Evolutionary conservation across 2,329 filamentous ascomycete genomes (phyloP).

Genomic region (Fusarium sp.): DNA sequence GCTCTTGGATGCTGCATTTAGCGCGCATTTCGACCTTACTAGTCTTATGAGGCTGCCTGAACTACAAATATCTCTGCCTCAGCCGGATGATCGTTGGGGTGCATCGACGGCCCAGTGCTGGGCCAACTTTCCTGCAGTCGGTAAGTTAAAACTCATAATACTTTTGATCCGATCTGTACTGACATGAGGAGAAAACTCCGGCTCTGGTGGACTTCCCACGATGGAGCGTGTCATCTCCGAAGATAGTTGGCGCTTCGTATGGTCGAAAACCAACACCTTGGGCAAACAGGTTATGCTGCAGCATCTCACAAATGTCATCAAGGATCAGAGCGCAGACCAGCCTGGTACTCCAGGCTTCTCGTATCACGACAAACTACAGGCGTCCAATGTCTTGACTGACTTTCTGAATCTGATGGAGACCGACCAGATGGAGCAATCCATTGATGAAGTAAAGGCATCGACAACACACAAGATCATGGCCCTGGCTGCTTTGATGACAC

Average conservation of each 20-base stretch:
- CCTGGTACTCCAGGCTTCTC: conserved; percentile 4
- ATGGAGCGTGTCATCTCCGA: neutral
- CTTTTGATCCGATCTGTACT: neutral
- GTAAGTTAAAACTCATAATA: neutral
- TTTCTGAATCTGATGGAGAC: conserved; percentile 3
- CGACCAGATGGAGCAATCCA: neutral
- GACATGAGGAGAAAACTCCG: neutral
- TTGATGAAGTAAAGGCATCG: conserved; percentile 20
- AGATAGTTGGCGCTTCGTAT: neutral
- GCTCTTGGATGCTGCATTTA: neutral
- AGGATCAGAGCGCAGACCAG: neutral
- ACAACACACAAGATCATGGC: conserved; percentile 23
- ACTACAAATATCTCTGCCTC: conserved; percentile 8
- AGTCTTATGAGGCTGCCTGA: conserved; percentile 6
- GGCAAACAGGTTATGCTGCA: conserved; percentile 9
- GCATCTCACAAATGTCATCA: neutral
- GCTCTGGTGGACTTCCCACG: neutral
- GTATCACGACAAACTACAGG: neutral
- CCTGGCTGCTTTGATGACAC: conserved; percentile 4
- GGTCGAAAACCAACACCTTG: conserved; percentile 9
- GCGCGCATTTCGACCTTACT: conserved; percentile 1
- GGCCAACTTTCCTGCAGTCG: neutral
- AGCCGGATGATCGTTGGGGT: conserved; percentile 7
- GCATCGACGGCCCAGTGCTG: conserved; percentile 1
- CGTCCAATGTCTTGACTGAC: neutral